phyloP scores from a whole-genome alignment of 441 rosid species.

The Erodium chrysanthum region DNA sequence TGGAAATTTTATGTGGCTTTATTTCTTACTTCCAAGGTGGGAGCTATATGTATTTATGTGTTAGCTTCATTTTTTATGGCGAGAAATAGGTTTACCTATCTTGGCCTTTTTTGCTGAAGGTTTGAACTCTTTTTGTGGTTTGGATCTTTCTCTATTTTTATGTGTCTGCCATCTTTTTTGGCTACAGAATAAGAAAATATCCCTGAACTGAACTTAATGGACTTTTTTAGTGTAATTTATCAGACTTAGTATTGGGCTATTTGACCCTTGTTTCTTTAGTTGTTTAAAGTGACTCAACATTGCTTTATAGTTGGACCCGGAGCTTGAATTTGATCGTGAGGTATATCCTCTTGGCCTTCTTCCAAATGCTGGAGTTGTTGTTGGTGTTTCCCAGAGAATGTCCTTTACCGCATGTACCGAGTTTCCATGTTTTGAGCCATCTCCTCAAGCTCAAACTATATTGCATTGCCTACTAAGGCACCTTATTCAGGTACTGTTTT shows the following conservation, averaged over 20 bases:
- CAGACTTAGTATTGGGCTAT: neutral
- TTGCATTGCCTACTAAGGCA: conserved; percentile 90
- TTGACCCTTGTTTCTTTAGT: neutral
- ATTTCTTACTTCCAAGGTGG: conserved; percentile 4
- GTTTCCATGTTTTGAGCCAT: conserved; percentile 93
- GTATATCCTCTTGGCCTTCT: conserved; percentile 93
- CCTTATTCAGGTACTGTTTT: conserved; percentile 77
- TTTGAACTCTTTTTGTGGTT: neutral
- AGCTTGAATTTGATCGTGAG: conserved; percentile 95
- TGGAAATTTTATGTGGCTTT: neutral
- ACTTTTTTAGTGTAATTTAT: too few relatives aligned
- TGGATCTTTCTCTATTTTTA: neutral
- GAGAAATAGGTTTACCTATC: conserved; percentile 2
- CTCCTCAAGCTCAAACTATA: conserved; percentile 97
- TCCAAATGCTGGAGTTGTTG: conserved; percentile 93
- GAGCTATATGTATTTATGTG: neutral
- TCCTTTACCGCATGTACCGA: conserved; percentile 91
- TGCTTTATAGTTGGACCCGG: conserved; percentile 80
- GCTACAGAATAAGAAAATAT: neutral
- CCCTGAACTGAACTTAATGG: neutral
- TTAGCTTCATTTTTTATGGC: neutral
- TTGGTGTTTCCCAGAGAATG: conserved; percentile 93
- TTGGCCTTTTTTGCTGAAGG: conserved; percentile 14
- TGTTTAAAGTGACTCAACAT: conserved; percentile 20
- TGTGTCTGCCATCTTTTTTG: neutral